Evolutionary conservation across 2,329 filamentous ascomycete genomes (phyloP).

Genomic region (Alternaria brassicae): DNA sequence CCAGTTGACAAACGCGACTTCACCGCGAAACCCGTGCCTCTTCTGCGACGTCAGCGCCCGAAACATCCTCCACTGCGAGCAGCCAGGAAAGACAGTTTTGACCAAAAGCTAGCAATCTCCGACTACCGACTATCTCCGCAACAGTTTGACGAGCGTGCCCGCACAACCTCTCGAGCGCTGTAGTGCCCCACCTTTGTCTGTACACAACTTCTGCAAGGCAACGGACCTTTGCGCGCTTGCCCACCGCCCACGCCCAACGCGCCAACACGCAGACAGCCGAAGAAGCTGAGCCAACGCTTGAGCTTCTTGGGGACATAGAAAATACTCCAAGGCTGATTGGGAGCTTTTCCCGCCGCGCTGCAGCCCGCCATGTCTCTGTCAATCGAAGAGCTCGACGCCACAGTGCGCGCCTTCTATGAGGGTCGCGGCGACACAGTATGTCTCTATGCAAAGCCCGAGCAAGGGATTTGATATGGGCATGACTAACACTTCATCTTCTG

Average conservation of each 20-base stretch:
- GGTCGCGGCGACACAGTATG: slow-evolving; percentile 90
- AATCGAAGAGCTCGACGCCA: slow-evolving; percentile 94
- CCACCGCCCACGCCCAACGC: slow-evolving; percentile 20
- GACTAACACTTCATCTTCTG: slow-evolving; percentile 48
- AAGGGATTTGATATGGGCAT: slow-evolving; percentile 32
- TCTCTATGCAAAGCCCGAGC: slow-evolving; percentile 22
- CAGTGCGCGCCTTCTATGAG: slow-evolving; percentile 97
- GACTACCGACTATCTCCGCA: slow-evolving; percentile 9
- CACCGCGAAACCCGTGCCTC: slow-evolving; percentile 32
- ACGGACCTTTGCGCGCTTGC: slow-evolving; percentile 32
- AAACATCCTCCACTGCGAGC: slow-evolving; percentile 28
- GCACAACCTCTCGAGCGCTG: slow-evolving; percentile 29
- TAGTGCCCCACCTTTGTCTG: slow-evolving; percentile 47
- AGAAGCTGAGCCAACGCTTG: slow-evolving; percentile 15
- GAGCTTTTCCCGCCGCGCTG: slow-evolving; percentile 44
- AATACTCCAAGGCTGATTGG: slow-evolving; percentile 36
- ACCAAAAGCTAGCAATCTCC: slow-evolving; percentile 15
- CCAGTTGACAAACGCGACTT: slow-evolving; percentile 28
- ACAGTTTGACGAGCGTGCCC: slow-evolving; percentile 27
- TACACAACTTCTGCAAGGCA: slow-evolving; percentile 39
- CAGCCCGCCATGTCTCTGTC: slow-evolving; percentile 66
- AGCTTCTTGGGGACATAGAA: slow-evolving; percentile 33
- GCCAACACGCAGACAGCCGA: slow-evolving; percentile 12
- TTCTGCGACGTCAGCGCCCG: slow-evolving; percentile 27
- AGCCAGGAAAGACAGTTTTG: slow-evolving; percentile 29